Conservation (phyloP, 2,329 filamentous ascomycete genomes). For the Blastomyces percursus region DNA sequence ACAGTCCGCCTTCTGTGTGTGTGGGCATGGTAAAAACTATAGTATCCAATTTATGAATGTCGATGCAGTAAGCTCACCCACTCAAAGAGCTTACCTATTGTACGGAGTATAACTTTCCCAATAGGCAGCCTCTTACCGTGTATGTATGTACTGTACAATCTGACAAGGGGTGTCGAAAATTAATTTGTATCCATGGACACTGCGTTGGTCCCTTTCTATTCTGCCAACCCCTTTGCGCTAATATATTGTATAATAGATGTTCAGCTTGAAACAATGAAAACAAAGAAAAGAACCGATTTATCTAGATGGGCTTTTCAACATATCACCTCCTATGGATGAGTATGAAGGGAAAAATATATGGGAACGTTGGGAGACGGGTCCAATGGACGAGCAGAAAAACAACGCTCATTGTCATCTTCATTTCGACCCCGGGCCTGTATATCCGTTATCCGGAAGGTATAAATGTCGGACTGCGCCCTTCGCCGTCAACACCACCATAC, state of each 20-base stretch:
- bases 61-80: too few species aligned
- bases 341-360: background rate
- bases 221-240: background rate
- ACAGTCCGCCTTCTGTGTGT: too few species aligned
- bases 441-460: conserved; percentile 87
- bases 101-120: too few species aligned
- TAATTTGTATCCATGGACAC: too few species aligned
- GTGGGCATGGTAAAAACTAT: too few species aligned
- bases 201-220: too few species aligned
- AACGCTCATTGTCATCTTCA: conserved; percentile 6
- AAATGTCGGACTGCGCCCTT: conserved; percentile 85
- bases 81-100: too few species aligned
- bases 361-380: background rate
- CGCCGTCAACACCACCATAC: conserved; percentile 90
- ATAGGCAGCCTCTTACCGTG: too few species aligned
- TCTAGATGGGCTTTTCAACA: background rate
- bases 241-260: background rate
- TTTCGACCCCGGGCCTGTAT: conserved; percentile 58
- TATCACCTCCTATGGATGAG: background rate
- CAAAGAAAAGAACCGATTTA: background rate
- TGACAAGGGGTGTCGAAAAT: too few species aligned
- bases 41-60: too few species aligned
- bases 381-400: conserved; percentile 12
- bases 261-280: background rate
- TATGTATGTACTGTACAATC: too few species aligned